These are phyloP conservation scores for Elsinoe perseae DNA, from an alignment of 2,329 filamentous ascomycete genomes.

Conservation along the genomic window DNA sequence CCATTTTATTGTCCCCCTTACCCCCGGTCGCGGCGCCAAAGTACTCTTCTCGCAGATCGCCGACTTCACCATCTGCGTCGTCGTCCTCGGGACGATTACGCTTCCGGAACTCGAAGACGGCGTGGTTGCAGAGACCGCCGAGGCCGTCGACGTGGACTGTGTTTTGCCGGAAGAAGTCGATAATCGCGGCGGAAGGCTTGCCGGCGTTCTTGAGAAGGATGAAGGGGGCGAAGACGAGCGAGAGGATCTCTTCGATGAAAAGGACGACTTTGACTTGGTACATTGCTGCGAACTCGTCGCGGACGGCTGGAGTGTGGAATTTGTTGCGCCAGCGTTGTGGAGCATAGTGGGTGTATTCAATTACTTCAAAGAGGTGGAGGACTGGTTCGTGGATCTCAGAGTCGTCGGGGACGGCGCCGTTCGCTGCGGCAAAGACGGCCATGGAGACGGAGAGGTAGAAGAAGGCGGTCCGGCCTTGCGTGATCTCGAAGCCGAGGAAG, in stretches of 20 bases:
- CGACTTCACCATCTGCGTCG: constrained; percentile 32
- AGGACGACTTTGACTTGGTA: constrained; percentile 91
- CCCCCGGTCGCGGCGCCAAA: constrained; percentile 64
- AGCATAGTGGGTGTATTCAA: constrained; percentile 86
- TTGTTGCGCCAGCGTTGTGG: constrained; percentile 81
- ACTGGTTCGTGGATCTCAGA: constrained; percentile 87
- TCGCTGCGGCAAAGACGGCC: constrained; percentile 72
- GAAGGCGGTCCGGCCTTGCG: constrained; percentile 75
- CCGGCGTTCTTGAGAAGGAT: constrained; percentile 81
- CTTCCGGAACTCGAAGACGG: constrained; percentile 94
- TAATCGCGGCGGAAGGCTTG: constrained; percentile 80
- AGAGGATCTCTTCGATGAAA: constrained; percentile 84
- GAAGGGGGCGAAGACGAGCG: constrained; percentile 85
- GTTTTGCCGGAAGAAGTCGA: constrained; percentile 97
- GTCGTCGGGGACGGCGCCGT: constrained; percentile 75
- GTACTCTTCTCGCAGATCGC: constrained; percentile 73
- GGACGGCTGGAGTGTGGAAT: constrained; percentile 90
- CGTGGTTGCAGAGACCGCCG: constrained; percentile 94
- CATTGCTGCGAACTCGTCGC: constrained; percentile 77
- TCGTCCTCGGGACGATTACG: constrained; percentile 47
- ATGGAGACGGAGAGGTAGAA: constrained; percentile 84
- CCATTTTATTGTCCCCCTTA: constrained; percentile 76
- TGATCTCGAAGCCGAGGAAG: constrained; percentile 87
- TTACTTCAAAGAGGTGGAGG: constrained; percentile 78
- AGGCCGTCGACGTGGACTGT: constrained; percentile 94